These are phyloP conservation scores for Pisolithus microcarpus DNA, from an alignment of 768 basidiomycete genomes.

Conservation along the genomic window DNA sequence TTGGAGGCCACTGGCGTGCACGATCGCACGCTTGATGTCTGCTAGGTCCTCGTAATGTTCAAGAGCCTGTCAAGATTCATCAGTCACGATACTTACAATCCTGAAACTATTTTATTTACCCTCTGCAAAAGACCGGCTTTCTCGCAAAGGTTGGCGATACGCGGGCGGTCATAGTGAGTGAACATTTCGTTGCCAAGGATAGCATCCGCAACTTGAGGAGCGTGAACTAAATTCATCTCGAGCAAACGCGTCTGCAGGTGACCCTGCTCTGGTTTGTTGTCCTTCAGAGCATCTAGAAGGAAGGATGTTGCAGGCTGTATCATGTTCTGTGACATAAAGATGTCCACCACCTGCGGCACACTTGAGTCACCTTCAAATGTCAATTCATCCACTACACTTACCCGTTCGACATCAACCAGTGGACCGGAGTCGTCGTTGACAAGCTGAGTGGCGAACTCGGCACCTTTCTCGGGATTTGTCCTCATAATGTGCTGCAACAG, in stretches of 20 bases:
- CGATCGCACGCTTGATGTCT: slow-evolving; percentile 98
- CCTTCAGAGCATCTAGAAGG: slow-evolving; percentile 94
- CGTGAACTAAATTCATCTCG: slow-evolving; percentile 96
- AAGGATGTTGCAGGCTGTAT: slow-evolving; percentile 98
- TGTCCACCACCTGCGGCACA: slow-evolving; percentile 76
- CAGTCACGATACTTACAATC: slow-evolving; percentile 2
- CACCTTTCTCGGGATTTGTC: slow-evolving; percentile 93
- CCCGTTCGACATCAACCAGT: slow-evolving; percentile 88
- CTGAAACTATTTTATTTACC: slow-evolving; percentile 38
- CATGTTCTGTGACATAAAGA: slow-evolving; percentile 99
- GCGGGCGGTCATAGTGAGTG: slow-evolving; percentile 88
- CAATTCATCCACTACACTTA: slow-evolving; percentile 24
- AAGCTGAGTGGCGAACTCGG: slow-evolving; percentile 93
- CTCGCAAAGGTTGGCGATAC: slow-evolving; percentile 97
- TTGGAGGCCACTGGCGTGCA: slow-evolving; percentile 80
- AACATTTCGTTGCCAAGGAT: slow-evolving; percentile 99
- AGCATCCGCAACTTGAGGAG: slow-evolving; percentile 97
- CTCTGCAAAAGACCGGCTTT: slow-evolving; percentile 94
- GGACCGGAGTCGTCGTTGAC: slow-evolving; percentile 92
- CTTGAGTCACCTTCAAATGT: neutral
- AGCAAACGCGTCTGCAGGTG: slow-evolving; percentile 92
- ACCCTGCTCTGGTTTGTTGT: slow-evolving; percentile 95
- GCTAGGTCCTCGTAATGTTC: slow-evolving; percentile 97
- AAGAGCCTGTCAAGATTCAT: slow-evolving; percentile 58
- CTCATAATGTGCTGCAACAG: slow-evolving; percentile 96